Percentiles rank a stretch among this genome's conserved stretches.
phyloP scores from a whole-genome alignment of 306 rosid species.

The Sphenostylis stenocarpa region DNA sequence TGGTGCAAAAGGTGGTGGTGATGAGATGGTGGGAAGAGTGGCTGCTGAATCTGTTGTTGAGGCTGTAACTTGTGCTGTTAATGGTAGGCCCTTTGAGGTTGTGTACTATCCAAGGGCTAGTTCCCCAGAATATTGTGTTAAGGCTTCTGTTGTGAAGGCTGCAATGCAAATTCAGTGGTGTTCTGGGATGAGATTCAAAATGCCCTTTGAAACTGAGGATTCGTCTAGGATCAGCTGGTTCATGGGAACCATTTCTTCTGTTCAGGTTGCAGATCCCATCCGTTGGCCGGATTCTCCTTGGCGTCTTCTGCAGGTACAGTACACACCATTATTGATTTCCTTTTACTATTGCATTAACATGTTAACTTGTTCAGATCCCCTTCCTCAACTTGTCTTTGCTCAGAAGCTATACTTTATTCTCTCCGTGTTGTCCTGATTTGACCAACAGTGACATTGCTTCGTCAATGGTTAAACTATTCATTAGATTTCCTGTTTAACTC shows the following conservation, averaged over 20 bases:
- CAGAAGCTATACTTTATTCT: slow-evolving; percentile 5
- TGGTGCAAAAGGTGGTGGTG: slow-evolving; percentile 37
- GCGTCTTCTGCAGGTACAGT: slow-evolving; percentile 79
- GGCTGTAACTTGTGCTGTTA: slow-evolving; percentile 78
- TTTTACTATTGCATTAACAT: slow-evolving; percentile 12
- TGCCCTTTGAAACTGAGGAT: slow-evolving; percentile 98
- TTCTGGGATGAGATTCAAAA: slow-evolving; percentile 92
- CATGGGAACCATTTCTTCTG: slow-evolving; percentile 91
- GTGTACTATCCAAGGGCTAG: slow-evolving; percentile 86
- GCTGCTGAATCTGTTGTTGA: slow-evolving; percentile 57
- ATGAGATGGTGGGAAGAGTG: slow-evolving; percentile 50
- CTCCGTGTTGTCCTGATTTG: not conserved
- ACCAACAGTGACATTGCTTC: slow-evolving; percentile 16
- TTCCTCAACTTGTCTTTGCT: slow-evolving; percentile 7
- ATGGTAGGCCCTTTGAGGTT: slow-evolving; percentile 75
- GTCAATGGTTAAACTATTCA: not conserved
- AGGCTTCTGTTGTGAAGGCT: slow-evolving; percentile 68
- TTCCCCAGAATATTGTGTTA: slow-evolving; percentile 84
- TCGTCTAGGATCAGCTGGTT: slow-evolving; percentile 97
- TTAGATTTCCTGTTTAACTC: not conserved
- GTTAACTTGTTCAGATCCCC: slow-evolving; percentile 2
- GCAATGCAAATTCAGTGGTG: slow-evolving; percentile 83
- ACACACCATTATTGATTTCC: not conserved
- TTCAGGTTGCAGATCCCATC: slow-evolving; percentile 64
- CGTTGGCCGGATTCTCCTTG: slow-evolving; percentile 96